phyloP scores from a whole-genome alignment of 495 filamentous ascomycete species.

The Collariella sp. region DNA sequence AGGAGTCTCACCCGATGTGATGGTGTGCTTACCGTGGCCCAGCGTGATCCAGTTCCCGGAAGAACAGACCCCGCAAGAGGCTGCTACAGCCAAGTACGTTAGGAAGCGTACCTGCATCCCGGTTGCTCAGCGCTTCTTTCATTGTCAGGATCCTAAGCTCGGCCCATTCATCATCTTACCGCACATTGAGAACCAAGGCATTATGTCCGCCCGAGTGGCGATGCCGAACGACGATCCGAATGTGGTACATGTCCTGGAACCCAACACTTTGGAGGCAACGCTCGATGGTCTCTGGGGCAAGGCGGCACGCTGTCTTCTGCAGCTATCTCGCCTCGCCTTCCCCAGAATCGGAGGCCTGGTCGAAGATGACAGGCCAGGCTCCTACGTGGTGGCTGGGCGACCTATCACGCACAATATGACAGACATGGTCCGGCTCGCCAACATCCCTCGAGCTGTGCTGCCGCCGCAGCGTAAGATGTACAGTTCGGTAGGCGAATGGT shows the following conservation, averaged over 20 bases:
- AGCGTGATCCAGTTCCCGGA: conserved; percentile 17
- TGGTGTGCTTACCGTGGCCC: conserved; percentile 13
- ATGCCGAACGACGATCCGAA: conserved; percentile 14
- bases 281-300: conserved; percentile 23
- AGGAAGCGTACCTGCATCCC: conserved; percentile 25
- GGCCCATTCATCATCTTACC: conserved; percentile 37
- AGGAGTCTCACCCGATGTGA: conserved; percentile 3
- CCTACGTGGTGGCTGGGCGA: background rate
- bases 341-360: conserved; percentile 27
- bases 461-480: conserved; percentile 13
- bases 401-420: conserved; percentile 20
- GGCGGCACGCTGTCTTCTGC: conserved; percentile 25
- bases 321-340: conserved; percentile 21
- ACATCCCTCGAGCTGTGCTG: conserved; percentile 8
- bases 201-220: conserved; percentile 19
- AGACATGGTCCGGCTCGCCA: conserved; percentile 6
- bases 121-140: conserved; percentile 22
- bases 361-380: background rate
- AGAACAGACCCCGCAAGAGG: conserved; percentile 30
- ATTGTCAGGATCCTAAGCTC: conserved; percentile 21
- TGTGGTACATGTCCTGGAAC: conserved; percentile 22
- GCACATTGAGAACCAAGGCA: conserved; percentile 23
- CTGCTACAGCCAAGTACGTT: conserved; percentile 27
- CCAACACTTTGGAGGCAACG: conserved; percentile 20
- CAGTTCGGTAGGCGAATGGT: conserved; percentile 31